Percentiles rank a stretch among this genome's conserved stretches.
Evolutionary conservation across 202 grass and related monocot species (phyloP).

Genomic region (Tripidium arundinaceum): DNA sequence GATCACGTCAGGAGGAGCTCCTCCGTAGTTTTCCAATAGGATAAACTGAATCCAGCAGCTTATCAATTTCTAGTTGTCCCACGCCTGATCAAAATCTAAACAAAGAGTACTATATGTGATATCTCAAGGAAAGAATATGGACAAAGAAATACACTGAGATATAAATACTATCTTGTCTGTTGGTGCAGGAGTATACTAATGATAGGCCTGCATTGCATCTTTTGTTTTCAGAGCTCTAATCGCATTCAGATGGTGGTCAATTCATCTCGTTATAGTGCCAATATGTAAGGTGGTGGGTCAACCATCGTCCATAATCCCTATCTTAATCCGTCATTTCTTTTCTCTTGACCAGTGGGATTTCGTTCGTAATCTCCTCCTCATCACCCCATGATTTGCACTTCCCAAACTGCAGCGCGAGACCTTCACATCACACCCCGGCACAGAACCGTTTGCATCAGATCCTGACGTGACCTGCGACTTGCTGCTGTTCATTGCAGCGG

Average conservation of each 20-base stretch:
- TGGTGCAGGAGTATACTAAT: neutral
- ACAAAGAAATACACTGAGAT: neutral
- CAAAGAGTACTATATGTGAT: neutral
- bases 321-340: neutral
- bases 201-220: neutral
- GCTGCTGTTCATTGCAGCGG: no score
- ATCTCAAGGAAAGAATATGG: neutral
- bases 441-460: no score
- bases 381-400: neutral
- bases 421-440: neutral
- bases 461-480: no score
- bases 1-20: neutral
- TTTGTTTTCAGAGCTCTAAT: neutral
- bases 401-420: neutral
- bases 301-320: slow-evolving; percentile 15
- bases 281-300: slow-evolving; percentile 26
- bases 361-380: neutral
- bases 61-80: neutral
- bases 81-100: neutral
- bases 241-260: slow-evolving; percentile 7
- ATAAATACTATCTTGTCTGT: neutral
- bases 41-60: slow-evolving; percentile 4
- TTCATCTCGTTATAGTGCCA: neutral
- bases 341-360: slow-evolving; percentile 22
- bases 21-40: neutral